Percentiles rank a stretch among this genome's conserved stretches.
phyloP scores from a whole-genome alignment of 257 asterid species.

The Jaltomata sinuosa region DNA sequence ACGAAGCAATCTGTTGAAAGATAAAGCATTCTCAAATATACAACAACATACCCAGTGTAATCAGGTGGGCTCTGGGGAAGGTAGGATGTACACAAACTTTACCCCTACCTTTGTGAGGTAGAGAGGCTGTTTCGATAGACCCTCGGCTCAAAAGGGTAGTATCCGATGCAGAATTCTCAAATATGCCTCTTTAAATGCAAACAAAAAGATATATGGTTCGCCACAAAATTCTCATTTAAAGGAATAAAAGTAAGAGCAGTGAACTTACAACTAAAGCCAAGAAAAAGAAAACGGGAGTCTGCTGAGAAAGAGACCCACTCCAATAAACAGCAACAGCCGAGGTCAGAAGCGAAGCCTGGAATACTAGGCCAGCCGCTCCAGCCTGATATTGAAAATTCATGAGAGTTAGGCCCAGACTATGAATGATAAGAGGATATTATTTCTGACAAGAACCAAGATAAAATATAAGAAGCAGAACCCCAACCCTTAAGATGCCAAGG shows the following conservation, averaged over 20 bases:
- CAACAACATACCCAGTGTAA: too few relatives aligned
- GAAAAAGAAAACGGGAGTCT: slow-evolving; percentile 59
- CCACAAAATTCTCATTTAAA: background rate
- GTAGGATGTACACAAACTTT: too few relatives aligned
- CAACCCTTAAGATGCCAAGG: slow-evolving; percentile 72
- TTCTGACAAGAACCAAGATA: background rate
- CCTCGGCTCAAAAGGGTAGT: too few relatives aligned
- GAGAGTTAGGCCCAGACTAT: slow-evolving; percentile 6
- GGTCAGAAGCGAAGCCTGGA: slow-evolving; percentile 84
- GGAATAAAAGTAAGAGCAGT: background rate
- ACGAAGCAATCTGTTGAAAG: background rate
- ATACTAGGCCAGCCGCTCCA: slow-evolving; percentile 86
- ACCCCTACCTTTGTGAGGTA: too few relatives aligned
- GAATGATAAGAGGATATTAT: background rate
- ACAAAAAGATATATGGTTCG: background rate
- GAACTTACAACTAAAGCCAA: slow-evolving; percentile 74
- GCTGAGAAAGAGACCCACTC: slow-evolving; percentile 65
- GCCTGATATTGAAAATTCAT: slow-evolving; percentile 46
- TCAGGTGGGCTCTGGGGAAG: too few relatives aligned
- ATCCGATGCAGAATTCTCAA: too few relatives aligned
- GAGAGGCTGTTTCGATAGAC: too few relatives aligned
- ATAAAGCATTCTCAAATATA: background rate
- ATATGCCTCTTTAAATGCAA: background rate
- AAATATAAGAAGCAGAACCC: background rate
- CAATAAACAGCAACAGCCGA: slow-evolving; percentile 78